These are phyloP conservation scores for Pinus tabuliformis DNA, from an alignment of 75 land plant genomes.

Conservation along the genomic window DNA sequence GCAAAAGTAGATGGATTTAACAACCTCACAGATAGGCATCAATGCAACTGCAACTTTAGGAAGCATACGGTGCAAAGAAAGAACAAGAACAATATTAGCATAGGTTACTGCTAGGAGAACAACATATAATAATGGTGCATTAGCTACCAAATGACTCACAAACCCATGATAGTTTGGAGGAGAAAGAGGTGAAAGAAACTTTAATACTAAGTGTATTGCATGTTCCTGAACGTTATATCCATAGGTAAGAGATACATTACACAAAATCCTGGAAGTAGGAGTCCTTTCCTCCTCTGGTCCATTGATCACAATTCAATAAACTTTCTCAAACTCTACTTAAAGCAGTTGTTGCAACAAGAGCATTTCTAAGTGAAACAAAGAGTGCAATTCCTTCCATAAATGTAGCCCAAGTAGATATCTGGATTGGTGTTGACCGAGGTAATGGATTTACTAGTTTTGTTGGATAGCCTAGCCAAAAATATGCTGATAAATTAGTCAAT, in stretches of 20 bases:
- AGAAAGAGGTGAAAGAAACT: constrained; percentile 50
- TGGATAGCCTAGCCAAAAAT: constrained; percentile 79
- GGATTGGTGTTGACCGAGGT: constrained; percentile 20
- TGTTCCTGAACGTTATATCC: constrained; percentile 89
- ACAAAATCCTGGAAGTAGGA: constrained; percentile 75
- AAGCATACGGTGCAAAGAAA: constrained; percentile 64
- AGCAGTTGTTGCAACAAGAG: constrained; percentile 71
- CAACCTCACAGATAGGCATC: constrained; percentile 71
- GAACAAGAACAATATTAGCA: constrained; percentile 53
- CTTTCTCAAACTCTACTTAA: constrained; percentile 63
- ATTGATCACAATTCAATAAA: constrained; percentile 58
- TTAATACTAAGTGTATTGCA: constrained; percentile 45
- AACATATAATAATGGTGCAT: constrained; percentile 49
- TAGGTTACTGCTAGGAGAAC: constrained; percentile 36
- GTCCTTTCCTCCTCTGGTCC: constrained; percentile 70
- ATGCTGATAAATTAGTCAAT: constrained; percentile 75
- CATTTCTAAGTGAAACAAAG: constrained; percentile 29
- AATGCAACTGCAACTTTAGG: constrained; percentile 69
- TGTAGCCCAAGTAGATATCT: constrained; percentile 67
- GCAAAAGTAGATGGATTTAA: constrained; percentile 64
- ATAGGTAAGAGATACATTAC: constrained; percentile 70
- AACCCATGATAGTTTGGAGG: constrained; percentile 29
- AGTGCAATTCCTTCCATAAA: constrained; percentile 80
- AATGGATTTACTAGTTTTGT: constrained; percentile 11
- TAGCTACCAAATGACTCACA: constrained; percentile 36